Base-by-base conservation (phyloP, 805 yeast species). In the Cyberlindnera bimundalis region DNA sequence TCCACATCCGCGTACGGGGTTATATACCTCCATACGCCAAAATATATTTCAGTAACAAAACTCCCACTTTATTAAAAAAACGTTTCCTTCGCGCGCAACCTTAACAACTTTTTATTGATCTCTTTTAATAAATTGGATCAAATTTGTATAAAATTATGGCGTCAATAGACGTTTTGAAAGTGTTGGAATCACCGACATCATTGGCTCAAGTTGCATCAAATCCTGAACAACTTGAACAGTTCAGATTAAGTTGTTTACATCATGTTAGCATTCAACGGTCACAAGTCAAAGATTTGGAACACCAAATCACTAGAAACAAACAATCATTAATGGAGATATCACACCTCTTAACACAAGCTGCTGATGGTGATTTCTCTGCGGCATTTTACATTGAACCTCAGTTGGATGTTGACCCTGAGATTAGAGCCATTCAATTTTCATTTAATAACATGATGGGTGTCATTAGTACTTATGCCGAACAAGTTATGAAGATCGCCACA, bases 371-470 rank as follows among this genome's bases (percentile, higher is more conserved):
- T 57, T 70, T 86, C 55, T 74, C 86, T 18, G 83, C 82, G 49
- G 81, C 81, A 55, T 89, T 84, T 24, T 79, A 81, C 55, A 87
- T 85, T 13, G 40, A 34, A 9, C 42, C 45, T 1, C 71, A 77
- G 19, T 79, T 75, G 30, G 90, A 84, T 58, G 70, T 76, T 42
- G 89, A 84, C 60, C 88, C 93, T 2, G 91, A 84, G 58, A 84
- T 86, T 47, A 70, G 80, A 43, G 82, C 81, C 57, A 87, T 86
- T 55, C 86, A 87, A 59, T 77, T 35, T 18, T 82, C 93, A 7
- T 84, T 87, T 56, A 87, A 87, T 61, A 77, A 85, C 17, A 87
- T 87, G 96, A 84, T 86, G 86, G 88, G 82, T 55, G 95, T 85
- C 59, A 74, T 85, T 86, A 52, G 80, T 12, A 20, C 42, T 32